These are phyloP conservation scores for Camellia sinensis DNA, from an alignment of 148 eudicot genomes.

Conservation along the genomic window DNA sequence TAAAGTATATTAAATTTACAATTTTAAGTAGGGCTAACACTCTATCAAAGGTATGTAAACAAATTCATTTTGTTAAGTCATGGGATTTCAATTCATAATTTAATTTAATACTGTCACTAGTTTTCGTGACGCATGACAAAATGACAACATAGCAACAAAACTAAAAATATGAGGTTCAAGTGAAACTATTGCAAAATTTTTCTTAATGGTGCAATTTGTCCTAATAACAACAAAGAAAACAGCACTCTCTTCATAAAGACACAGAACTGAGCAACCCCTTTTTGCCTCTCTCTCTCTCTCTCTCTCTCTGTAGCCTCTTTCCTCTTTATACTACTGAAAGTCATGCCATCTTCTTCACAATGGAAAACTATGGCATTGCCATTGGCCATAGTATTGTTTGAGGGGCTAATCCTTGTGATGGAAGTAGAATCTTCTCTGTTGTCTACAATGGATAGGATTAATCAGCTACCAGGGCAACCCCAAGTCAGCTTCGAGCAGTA, in stretches of 20 bases:
- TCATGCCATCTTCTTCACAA: conserved; percentile 19
- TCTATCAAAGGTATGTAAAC: too few species aligned
- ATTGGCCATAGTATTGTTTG: conserved; percentile 9
- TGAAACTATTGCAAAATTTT: background rate
- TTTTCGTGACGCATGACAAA: too few species aligned
- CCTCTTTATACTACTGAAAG: background rate
- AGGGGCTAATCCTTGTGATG: background rate
- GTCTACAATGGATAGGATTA: conserved; percentile 17
- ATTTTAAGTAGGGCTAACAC: too few species aligned
- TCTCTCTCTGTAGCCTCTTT: background rate
- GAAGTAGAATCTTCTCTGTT: conserved; percentile 2
- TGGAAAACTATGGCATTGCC: conserved; percentile 22
- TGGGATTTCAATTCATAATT: too few species aligned
- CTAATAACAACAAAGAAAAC: too few species aligned
- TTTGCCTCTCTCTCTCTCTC: too few species aligned
- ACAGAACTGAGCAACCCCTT: background rate
- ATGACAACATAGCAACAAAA: too few species aligned
- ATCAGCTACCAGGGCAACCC: conserved; percentile 25
- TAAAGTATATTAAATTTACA: too few species aligned
- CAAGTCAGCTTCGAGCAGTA: conserved; percentile 23
- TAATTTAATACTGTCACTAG: too few species aligned
- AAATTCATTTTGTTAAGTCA: too few species aligned
- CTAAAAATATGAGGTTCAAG: background rate
- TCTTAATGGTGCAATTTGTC: too few species aligned
- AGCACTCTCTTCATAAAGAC: background rate